These are phyloP conservation scores for Triticum timopheevii DNA, from an alignment of 176 grass and related monocot species.

Conservation along the genomic window DNA sequence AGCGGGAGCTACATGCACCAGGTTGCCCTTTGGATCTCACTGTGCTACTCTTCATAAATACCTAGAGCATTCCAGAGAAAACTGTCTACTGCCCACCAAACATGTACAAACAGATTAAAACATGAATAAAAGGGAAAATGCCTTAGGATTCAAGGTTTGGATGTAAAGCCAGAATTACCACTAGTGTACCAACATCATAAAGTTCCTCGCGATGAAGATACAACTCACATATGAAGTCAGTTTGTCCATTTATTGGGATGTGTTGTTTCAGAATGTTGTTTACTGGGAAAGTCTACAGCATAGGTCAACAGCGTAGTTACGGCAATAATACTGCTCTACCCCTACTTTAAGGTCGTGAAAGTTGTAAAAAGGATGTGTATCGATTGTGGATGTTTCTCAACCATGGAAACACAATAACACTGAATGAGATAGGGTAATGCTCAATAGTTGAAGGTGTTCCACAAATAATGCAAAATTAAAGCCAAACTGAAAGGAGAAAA, in stretches of 20 bases:
- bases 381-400: neutral
- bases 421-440: neutral
- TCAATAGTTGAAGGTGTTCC: conserved; percentile 21
- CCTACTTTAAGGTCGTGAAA: neutral
- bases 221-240: neutral
- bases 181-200: neutral
- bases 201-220: neutral
- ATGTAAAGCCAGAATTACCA: neutral
- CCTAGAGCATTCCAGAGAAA: neutral
- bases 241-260: neutral
- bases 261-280: neutral
- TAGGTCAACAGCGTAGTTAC: neutral
- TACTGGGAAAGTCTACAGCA: neutral
- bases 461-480: conserved; percentile 16
- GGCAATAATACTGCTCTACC: neutral
- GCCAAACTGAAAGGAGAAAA: neutral
- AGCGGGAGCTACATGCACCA: no score
- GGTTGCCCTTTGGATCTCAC: neutral
- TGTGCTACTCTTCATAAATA: neutral
- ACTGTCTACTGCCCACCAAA: neutral
- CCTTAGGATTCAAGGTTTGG: neutral
- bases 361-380: neutral
- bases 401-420: conserved; percentile 12
- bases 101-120: neutral
- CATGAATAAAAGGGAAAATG: neutral